Evolutionary conservation across 352 stramenopile species (phyloP), one percentile per base, ranked within the genome.

Genomic region (Saprolegnia diclina): DNA sequence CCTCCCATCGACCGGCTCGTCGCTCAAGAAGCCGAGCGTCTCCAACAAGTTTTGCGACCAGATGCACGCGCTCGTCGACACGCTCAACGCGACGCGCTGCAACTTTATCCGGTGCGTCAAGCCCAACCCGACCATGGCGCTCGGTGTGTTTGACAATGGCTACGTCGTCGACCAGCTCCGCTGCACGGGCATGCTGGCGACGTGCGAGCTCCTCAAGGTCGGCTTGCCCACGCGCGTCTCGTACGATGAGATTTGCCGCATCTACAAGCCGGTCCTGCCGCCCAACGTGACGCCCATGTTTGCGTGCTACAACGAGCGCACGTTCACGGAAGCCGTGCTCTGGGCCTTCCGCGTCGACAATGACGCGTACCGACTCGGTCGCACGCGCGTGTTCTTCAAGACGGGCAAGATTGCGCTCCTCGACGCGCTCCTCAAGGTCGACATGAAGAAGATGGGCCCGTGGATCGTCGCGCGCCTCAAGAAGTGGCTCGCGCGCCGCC

Each of bases 61-160:
- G 71, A 94, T 96, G 82, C 80, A 92, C 56, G 75, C 88, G 5
- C 80, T 96, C 53, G 87, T 92, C 42, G 79, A 91, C 55, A 96
- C 88, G 64, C 68, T 96, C 44, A 91, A 92, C 62, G 81, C 79
- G 5, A 96, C 87, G 21, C 80, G 81, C 14, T 92, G 85, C 69
- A 90, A 92, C 74, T 96, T 94, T 55, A 92, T 96, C 48, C 88
- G 89, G 32, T 95, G 87, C 76, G 94, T 96, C 73, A 96, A 96
- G 75, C 89, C 96, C 26, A 96, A 96, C 73, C 73, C 82, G 50
- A 91, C 80, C 38, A 94, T 94, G 85, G 74, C 77, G 1, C 67
- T 83, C 9, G 80, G 79, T 14, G 26, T 81, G n/a, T 95, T 95
- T 48, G 93, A 99, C 72, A 79, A 90, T 56, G 82, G 85, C 14